These are phyloP conservation scores for Paraphoma sp. DNA, from an alignment of 2,329 filamentous ascomycete species.

Conservation along the genomic window DNA sequence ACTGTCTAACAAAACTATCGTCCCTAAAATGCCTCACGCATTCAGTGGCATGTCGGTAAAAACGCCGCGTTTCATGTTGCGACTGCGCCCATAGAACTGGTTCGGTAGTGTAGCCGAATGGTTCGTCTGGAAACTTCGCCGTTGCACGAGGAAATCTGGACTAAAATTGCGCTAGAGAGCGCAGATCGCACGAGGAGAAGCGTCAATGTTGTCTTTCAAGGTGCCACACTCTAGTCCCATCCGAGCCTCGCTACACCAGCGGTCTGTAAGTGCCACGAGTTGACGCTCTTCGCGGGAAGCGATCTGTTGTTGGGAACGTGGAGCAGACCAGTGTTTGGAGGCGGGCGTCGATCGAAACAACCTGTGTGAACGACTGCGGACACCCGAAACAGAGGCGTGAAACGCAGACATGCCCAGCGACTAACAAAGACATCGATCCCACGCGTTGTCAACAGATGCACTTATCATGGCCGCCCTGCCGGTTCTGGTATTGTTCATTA, in stretches of 20 bases:
- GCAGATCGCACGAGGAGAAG: slow-evolving; percentile 16
- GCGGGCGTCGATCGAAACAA: slow-evolving; percentile 32
- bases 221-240: neutral
- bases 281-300: slow-evolving; percentile 22
- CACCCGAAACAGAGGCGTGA: slow-evolving; percentile 37
- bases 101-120: slow-evolving; percentile 33
- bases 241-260: slow-evolving; percentile 21
- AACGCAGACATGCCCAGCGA: slow-evolving; percentile 21
- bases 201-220: slow-evolving; percentile 1
- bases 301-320: slow-evolving; percentile 31
- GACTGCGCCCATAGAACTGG: slow-evolving; percentile 26
- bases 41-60: slow-evolving; percentile 7
- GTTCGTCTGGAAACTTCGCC: slow-evolving; percentile 21
- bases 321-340: slow-evolving; percentile 21
- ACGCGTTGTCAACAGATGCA: slow-evolving; percentile 10
- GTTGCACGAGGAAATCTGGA: slow-evolving; percentile 29
- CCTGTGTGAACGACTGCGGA: slow-evolving; percentile 29
- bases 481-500: slow-evolving; percentile 31
- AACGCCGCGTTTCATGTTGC: neutral
- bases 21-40: neutral
- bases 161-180: slow-evolving; percentile 10
- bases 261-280: slow-evolving; percentile 33
- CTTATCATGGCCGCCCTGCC: slow-evolving; percentile 22
- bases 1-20: neutral
- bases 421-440: neutral